Base-by-base conservation (phyloP, 345 rosid species). In the Trapa incisa region DNA sequence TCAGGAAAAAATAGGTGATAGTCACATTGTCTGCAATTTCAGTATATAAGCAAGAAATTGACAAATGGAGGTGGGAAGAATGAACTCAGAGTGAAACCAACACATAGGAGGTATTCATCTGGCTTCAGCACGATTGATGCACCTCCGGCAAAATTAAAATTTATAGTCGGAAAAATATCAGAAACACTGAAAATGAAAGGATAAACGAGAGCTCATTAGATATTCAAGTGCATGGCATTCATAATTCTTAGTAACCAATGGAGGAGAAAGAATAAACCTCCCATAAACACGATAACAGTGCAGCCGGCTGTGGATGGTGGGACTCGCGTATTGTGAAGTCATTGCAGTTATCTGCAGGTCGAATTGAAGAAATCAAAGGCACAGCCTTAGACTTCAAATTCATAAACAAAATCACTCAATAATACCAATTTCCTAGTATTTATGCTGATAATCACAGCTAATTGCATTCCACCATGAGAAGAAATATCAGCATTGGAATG, bases 61-160 rank as follows among this genome's bases (percentile, higher is more conserved):
- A 50, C 43, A 35, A 53, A 50, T 42, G 29, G 68, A 33, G 63
- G 58, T 22, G 35, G 3, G 67, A 43, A 47, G n/a, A 45, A 73
- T 67, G 67, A 78, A 67, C 89, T 85, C 81, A 89, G 95, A 67
- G 73, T 75, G 79, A 85, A 80, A 77, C 88, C 96, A 12, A 77
- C 68, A 72, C 81, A 90, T 29, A 84, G 70, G 68, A 95, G 91
- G 82, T 91, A 95, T 73, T 91, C 96, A 66, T 87, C 91, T 43
- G 99, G 96, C 64, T 80, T 83, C 65, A 95, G 76, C 42, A 76
- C 71, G 98, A 95, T 85, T 35, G 96, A 81, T 63, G 94, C 92
- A 72, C 96, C 92, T 58, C 85, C 94, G 50, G 81, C 89, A 78
- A 95, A 95, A 80, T 87, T 91, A 65, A 95, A 82, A 81, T 83